These are phyloP conservation scores for Isochrysis galbana DNA, from an alignment of 78 protist species.

Conservation along the genomic window DNA sequence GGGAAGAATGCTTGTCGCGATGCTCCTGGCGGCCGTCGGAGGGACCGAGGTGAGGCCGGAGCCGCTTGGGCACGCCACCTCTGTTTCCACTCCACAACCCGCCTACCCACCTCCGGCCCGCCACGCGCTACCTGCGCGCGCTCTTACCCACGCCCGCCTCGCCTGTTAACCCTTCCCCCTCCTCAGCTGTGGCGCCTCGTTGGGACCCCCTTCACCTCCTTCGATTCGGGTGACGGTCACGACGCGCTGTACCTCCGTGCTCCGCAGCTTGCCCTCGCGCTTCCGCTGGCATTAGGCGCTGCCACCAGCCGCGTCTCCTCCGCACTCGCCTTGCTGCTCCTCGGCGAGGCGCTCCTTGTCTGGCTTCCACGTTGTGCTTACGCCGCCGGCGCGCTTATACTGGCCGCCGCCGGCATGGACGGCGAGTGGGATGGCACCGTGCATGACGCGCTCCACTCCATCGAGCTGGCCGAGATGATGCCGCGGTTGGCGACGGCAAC, in stretches of 20 bases:
- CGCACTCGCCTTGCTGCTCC: not conserved
- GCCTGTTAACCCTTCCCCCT: too few species aligned
- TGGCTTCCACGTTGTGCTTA: not conserved
- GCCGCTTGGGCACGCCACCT: too few species aligned
- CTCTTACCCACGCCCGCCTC: too few species aligned
- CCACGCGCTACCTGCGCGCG: too few species aligned
- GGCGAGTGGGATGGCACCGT: too few species aligned
- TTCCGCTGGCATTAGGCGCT: not conserved
- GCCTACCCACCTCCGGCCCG: too few species aligned
- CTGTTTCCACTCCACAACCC: too few species aligned
- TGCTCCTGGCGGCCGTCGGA: not conserved
- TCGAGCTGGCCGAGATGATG: too few species aligned
- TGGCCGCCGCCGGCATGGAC: not conserved
- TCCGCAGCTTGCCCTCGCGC: not conserved
- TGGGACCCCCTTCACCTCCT: not conserved
- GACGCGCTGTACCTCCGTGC: not conserved
- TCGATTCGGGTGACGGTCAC: not conserved
- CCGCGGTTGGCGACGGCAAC: not conserved
- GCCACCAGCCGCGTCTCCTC: not conserved
- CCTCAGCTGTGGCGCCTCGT: not conserved
- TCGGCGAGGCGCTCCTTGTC: not conserved
- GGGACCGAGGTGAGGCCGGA: too few species aligned
- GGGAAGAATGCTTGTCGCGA: not conserved
- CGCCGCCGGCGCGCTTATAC: not conserved
- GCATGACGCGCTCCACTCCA: too few species aligned